These are phyloP conservation scores for Cadophora sp. DNA, from an alignment of 2,329 filamentous ascomycete genomes.

Conservation along the genomic window DNA sequence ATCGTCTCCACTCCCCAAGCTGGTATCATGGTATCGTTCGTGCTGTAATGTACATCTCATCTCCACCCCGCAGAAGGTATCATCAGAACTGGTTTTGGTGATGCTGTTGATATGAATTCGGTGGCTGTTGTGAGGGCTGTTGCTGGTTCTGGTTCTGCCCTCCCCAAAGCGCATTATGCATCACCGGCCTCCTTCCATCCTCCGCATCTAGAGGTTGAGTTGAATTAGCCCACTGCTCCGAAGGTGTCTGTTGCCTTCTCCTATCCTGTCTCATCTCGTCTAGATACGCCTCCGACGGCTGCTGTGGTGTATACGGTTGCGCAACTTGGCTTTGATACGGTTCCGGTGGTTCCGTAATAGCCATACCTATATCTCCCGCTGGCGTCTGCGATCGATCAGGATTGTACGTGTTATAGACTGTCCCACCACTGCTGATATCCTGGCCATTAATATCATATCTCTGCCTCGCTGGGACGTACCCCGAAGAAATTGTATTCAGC, in stretches of 20 bases:
- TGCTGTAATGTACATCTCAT: neutral
- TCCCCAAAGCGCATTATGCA: constrained; percentile 36
- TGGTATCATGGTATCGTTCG: constrained; percentile 13
- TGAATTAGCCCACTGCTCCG: constrained; percentile 31
- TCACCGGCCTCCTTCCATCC: constrained; percentile 18
- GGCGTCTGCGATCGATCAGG: neutral
- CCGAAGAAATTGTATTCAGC: constrained; percentile 26
- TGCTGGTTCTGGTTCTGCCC: constrained; percentile 5
- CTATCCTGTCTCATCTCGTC: constrained; percentile 33
- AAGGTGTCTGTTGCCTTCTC: constrained; percentile 28
- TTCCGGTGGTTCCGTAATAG: constrained; percentile 31
- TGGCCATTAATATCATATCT: constrained; percentile 41
- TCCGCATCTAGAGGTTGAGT: constrained; percentile 21
- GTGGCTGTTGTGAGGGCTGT: neutral
- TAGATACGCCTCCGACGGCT: constrained; percentile 33
- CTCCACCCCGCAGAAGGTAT: too few species aligned
- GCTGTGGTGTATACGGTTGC: constrained; percentile 24
- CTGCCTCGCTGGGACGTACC: constrained; percentile 41
- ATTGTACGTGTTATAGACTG: constrained; percentile 24
- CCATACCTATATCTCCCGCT: constrained; percentile 37
- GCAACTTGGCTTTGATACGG: constrained; percentile 36
- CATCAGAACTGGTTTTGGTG: constrained; percentile 3
- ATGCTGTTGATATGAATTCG: neutral
- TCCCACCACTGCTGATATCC: constrained; percentile 35
- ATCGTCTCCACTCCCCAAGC: neutral